A percentile compares a stretch with the other conserved stretches of the same genome.
Conservation (phyloP, 257 asterid species). For the Asclepias syriaca region DNA sequence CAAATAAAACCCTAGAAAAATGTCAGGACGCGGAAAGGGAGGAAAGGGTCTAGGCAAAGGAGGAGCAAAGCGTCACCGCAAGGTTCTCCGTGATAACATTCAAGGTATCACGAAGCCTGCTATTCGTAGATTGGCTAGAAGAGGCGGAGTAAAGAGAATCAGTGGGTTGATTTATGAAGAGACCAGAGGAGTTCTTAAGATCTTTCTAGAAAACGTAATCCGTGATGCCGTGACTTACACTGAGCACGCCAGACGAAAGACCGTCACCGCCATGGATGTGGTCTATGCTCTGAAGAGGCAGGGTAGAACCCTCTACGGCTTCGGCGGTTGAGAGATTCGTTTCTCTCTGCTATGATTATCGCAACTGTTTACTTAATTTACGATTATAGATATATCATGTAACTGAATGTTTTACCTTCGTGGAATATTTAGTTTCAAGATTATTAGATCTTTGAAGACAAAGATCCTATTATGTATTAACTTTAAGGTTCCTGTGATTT, state of each 20-base stretch:
- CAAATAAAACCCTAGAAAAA: neutral
- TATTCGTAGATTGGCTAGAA: constrained; percentile 24
- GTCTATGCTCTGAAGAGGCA: constrained; percentile 29
- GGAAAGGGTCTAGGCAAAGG: constrained; percentile 36
- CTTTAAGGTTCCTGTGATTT: neutral
- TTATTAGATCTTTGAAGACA: no score
- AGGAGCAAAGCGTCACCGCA: constrained; percentile 33
- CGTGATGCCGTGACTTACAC: constrained; percentile 34
- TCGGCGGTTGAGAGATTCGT: constrained; percentile 18
- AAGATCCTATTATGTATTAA: no score
- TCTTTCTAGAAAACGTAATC: constrained; percentile 30
- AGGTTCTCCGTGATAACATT: constrained; percentile 30
- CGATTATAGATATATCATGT: neutral
- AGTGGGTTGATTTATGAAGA: constrained; percentile 31
- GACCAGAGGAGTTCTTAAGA: constrained; percentile 29
- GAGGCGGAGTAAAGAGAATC: constrained; percentile 34
- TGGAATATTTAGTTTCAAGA: neutral
- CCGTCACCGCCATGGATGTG: constrained; percentile 33
- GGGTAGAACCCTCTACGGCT: constrained; percentile 29
- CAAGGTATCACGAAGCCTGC: constrained; percentile 34
- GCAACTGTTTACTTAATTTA: neutral
- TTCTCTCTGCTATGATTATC: neutral
- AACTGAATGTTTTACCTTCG: neutral
- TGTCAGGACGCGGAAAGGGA: constrained; percentile 39
- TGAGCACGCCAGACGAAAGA: constrained; percentile 30